Percentiles rank a stretch among this genome's conserved stretches.
Conservation (phyloP, 257 asterid genomes). For the Jacaranda copaia region DNA sequence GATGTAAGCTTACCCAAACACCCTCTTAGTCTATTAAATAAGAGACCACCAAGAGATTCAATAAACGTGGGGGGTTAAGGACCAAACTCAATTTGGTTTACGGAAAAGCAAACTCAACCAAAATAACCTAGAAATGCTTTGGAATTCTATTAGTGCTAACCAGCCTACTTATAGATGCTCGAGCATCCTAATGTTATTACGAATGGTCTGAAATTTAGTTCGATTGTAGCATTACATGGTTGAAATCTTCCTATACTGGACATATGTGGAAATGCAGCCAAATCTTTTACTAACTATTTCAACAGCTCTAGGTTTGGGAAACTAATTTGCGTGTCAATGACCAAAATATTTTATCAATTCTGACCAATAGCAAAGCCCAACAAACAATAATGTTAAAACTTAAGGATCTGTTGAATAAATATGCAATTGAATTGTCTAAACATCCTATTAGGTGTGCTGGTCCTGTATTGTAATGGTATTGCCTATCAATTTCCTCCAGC, state of each 20-base stretch:
- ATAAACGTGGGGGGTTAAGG: neutral
- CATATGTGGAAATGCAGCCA: neutral
- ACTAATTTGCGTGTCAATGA: neutral
- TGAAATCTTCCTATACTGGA: neutral
- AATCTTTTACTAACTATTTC: neutral
- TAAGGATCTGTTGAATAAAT: neutral
- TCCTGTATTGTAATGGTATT: neutral
- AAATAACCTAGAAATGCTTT: neutral
- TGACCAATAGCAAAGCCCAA: neutral
- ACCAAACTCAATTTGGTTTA: neutral
- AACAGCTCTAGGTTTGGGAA: neutral
- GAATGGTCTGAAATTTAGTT: neutral
- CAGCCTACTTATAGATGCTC: neutral
- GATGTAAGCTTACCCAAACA: neutral
- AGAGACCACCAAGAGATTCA: neutral
- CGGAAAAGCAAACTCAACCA: slow-evolving; percentile 4
- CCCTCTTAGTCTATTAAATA: neutral
- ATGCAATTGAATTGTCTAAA: neutral
- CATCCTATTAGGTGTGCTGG: neutral
- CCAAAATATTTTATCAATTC: neutral
- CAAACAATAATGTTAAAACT: neutral
- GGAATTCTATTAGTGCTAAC: neutral
- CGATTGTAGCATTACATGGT: neutral
- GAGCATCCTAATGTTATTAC: neutral
- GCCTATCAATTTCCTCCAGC: neutral